These are phyloP conservation scores for Hypholoma sublateritium DNA, from an alignment of 768 basidiomycete genomes.

Conservation along the genomic window DNA sequence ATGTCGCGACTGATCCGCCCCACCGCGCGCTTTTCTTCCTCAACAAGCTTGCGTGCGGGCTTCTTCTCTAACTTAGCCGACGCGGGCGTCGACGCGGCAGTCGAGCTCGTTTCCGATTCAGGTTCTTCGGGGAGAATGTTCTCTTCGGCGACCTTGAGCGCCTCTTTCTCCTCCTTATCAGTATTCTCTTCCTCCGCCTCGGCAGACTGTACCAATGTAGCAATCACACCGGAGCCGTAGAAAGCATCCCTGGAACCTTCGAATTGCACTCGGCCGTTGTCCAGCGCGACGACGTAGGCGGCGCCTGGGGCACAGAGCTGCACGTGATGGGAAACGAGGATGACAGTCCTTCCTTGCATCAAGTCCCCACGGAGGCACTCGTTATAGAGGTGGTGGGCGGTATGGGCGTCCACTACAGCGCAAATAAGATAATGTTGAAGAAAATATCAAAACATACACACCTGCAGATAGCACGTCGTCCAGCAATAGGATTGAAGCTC, in stretches of 20 bases:
- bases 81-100: conserved; percentile 31
- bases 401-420: conserved; percentile 83
- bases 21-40: conserved; percentile 79
- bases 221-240: conserved; percentile 64
- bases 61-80: conserved; percentile 32
- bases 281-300: conserved; percentile 77
- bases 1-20: conserved; percentile 68
- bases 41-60: conserved; percentile 76
- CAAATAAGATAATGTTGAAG: neutral
- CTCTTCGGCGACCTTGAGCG: conserved; percentile 42
- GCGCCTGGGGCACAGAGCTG: conserved; percentile 84
- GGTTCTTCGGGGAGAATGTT: conserved; percentile 40
- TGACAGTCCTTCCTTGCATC: conserved; percentile 77
- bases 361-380: conserved; percentile 84
- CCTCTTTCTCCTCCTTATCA: conserved; percentile 51
- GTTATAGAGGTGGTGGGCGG: conserved; percentile 83
- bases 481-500: conserved; percentile 77
- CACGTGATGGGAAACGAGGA: conserved; percentile 95
- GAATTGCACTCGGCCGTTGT: conserved; percentile 79
- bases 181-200: conserved; percentile 47
- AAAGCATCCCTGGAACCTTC: conserved; percentile 68
- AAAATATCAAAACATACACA: conserved; percentile 18
- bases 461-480: conserved; percentile 77
- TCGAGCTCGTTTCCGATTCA: conserved; percentile 31
- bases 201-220: conserved; percentile 61